Percentiles rank a stretch among this genome's conserved stretches.
Evolutionary conservation across 305 asterid genomes (phyloP).

Genomic region (Solanum aculeatissimum): DNA sequence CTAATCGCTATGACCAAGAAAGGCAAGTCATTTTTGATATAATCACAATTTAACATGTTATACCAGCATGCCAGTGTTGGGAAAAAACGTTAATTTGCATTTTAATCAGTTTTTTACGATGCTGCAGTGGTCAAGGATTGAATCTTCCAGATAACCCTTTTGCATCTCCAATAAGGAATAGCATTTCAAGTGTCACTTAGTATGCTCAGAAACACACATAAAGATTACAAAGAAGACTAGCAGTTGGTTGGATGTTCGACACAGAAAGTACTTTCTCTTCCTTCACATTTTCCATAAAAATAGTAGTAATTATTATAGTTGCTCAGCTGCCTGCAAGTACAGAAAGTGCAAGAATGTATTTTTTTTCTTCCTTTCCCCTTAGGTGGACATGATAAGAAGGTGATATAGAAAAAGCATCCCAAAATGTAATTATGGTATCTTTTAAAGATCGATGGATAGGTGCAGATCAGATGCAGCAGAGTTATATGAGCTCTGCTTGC

Average conservation of each 20-base stretch:
- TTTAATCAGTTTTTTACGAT: not conserved
- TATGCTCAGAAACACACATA: conserved; percentile 16
- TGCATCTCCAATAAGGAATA: conserved; percentile 32
- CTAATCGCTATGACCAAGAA: conserved; percentile 44
- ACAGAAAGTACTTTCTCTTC: conserved; percentile 13
- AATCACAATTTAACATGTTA: not conserved
- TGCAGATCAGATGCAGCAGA: not conserved
- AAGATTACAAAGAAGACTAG: conserved; percentile 16
- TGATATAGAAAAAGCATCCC: not conserved
- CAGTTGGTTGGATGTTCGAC: conserved; percentile 9
- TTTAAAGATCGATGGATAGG: not conserved
- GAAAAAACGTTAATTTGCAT: not conserved
- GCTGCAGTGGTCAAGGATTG: conserved; percentile 39
- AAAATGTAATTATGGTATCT: not conserved
- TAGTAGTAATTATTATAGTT: not conserved
- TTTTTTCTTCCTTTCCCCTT: not conserved
- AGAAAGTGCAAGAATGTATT: not conserved
- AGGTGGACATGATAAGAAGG: not conserved
- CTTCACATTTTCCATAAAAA: not conserved
- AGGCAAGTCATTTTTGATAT: conserved; percentile 23
- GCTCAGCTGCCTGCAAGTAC: not conserved
- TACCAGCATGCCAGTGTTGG: not conserved
- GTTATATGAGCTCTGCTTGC: not conserved
- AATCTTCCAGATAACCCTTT: conserved; percentile 70
- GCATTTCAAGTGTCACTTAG: conserved; percentile 53